phyloP scores from a whole-genome alignment of 2,329 filamentous ascomycete species.

The Dactylonectria estremocensis region DNA sequence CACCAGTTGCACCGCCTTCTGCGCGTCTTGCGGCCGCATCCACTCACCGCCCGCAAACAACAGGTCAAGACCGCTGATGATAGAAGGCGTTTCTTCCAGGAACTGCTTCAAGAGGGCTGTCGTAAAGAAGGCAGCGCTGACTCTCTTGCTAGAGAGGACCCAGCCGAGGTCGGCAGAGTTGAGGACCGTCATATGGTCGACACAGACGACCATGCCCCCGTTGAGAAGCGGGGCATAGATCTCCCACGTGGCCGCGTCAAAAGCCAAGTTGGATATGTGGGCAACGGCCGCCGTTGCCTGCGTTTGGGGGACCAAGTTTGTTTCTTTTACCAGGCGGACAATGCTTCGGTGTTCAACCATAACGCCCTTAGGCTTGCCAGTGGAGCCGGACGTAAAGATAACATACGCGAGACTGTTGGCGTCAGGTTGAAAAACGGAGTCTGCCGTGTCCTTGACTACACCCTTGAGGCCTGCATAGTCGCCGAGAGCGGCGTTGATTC shows the following conservation, averaged over 20 bases:
- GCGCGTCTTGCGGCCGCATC: slow-evolving; percentile 6
- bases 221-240: neutral
- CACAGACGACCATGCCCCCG: neutral
- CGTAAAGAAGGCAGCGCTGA: slow-evolving; percentile 23
- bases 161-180: neutral
- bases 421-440: too few species aligned
- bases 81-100: slow-evolving; percentile 23
- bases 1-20: too few species aligned
- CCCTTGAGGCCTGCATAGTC: too few species aligned
- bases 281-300: neutral
- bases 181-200: neutral
- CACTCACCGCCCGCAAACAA: slow-evolving; percentile 40
- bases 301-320: neutral
- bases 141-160: slow-evolving; percentile 27
- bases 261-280: neutral
- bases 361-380: slow-evolving; percentile 1
- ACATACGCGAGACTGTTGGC: neutral
- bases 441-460: too few species aligned
- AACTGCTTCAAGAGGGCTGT: slow-evolving; percentile 40
- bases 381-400: neutral
- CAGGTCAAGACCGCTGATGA: slow-evolving; percentile 9
- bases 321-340: neutral
- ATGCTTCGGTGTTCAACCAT: neutral
- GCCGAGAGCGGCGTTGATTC: neutral
- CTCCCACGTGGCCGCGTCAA: slow-evolving; percentile 3